phyloP scores from a whole-genome alignment of 306 rosid genomes.

The Medicago arabica region DNA sequence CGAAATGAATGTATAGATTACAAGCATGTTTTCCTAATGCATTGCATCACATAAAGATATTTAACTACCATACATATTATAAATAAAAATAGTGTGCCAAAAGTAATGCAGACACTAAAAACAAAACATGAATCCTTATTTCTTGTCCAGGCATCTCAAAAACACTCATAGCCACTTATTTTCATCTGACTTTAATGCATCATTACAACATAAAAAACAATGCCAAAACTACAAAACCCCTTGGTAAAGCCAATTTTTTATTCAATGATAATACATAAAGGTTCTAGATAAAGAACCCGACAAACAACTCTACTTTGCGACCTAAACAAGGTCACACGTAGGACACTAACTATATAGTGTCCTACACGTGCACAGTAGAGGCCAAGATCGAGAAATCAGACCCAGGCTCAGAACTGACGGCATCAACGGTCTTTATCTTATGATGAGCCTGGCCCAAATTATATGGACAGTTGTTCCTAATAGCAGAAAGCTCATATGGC shows the following conservation, averaged over 20 bases:
- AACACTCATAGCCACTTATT: not conserved
- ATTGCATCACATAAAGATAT: not conserved
- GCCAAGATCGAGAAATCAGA: constrained; percentile 28
- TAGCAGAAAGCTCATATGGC: constrained; percentile 63
- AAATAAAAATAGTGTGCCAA: not conserved
- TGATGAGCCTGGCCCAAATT: constrained; percentile 9
- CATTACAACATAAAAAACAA: not conserved
- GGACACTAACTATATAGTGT: too few relatives aligned
- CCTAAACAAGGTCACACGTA: not conserved
- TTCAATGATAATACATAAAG: not conserved
- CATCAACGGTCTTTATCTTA: not conserved
- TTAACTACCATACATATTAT: not conserved
- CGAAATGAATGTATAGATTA: not conserved
- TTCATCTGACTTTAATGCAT: not conserved
- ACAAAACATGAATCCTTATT: not conserved
- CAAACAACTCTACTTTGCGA: not conserved
- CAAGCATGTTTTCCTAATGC: not conserved
- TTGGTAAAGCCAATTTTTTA: not conserved
- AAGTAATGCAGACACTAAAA: not conserved
- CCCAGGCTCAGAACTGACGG: not conserved
- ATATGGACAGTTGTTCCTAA: constrained; percentile 43
- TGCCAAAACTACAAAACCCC: not conserved
- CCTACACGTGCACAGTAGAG: not conserved
- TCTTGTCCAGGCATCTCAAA: not conserved
- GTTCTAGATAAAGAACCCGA: constrained; percentile 6